Evolutionary conservation across 2,329 filamentous ascomycete species (phyloP), one percentile per base, ranked within the genome.

Genomic region (Cladobotryum protrusum): DNA sequence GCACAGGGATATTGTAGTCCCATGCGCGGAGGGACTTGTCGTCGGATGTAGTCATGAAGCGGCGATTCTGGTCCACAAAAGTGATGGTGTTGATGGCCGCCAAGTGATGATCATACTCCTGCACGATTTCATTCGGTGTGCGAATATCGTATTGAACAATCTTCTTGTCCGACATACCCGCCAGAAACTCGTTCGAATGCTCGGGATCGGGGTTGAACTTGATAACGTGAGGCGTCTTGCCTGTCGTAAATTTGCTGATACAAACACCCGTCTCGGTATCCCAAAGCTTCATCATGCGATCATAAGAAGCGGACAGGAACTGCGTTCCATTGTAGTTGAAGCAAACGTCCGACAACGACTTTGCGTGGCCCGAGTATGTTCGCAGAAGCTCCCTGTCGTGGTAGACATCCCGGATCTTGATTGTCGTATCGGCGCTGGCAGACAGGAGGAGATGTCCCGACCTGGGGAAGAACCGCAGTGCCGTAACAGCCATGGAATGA

Each of bases 111-210:
- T 99, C 92, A 71, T 99, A 99, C 73, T 97, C 93, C 65, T 99
- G 95, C 12, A 96, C 87, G 52, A 93, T 78, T 61, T 95, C 83
- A 57, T 82, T 82, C 53, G 76, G 71, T 6, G 85, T 83, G 24
- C 95, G 82, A 2, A 85, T 91, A 68, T 99, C 93, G 69, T 95
- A 99, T 65, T 99, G 93, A 39, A 99, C 79, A 59, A 99, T 99
- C 75, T 96, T 96, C 76, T 99, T 99, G 70, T 99, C 92, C 35
- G 89, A 93, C 89, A 97, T 95, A 61, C 93, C 93, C 1, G 90
- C 91, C 49, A 99, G 72, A 69, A 99, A 99, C 67, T 97, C 92
- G 65, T 93, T 86, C 8, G 85, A 81, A 57, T 86, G 82, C 48
- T 87, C 83, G 0, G 78, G 73, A 44, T 83, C 81, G 0, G 92